Base-by-base conservation (phyloP, 805 yeast genomes). In the Jamesozyma jinghongensis region DNA sequence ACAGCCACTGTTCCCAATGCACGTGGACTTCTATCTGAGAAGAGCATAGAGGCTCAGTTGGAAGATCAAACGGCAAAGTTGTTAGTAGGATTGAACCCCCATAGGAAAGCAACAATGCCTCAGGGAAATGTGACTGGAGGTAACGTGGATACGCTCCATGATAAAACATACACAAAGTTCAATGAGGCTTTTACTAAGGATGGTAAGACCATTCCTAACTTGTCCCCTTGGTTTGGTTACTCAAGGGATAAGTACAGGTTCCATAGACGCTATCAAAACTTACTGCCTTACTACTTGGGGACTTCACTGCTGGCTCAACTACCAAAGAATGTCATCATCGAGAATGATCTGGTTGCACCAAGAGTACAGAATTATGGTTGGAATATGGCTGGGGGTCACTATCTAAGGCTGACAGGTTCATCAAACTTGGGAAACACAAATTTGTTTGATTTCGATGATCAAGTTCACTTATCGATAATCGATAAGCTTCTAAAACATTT, bases 291-390 rank as follows among this genome's bases (percentile, higher is more conserved):
- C 17, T 68, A 66, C 38, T 49, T 73, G 33, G 72, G 74, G 19
- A 42, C 49, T 5, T 46, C 56, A 17, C 45, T 59, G 11, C 45
- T 67, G 42, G 57, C 57, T 43, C 48, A 59, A 10, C 46, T 62
- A 29, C 58, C 75, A 8, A 47, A 61, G 7, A 57, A 57, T 5
- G 63, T 65, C 14, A 57, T 61, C 41, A 57, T 59, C 36, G 14
- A 38, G 5, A 47, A 55, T 18, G 52, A 60, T 13, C 63, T 75
- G 12, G 50, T 58, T 11, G 45, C 71, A n/a, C 82, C 82, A 4
- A 56, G 82, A 35, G 62, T 68, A n/a, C 81, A 78, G 51, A 71
- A 68, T 38, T 78, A 74, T 49, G 82, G 81, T 13, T 78, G 83
- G 82, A 78, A 78, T 52, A 61, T 77, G 73, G 63, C 71, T n/a